A percentile compares a stretch with the other conserved stretches of the same genome.
Conservation (phyloP, 176 grass and related monocot species). For the Guadua angustifolia region DNA sequence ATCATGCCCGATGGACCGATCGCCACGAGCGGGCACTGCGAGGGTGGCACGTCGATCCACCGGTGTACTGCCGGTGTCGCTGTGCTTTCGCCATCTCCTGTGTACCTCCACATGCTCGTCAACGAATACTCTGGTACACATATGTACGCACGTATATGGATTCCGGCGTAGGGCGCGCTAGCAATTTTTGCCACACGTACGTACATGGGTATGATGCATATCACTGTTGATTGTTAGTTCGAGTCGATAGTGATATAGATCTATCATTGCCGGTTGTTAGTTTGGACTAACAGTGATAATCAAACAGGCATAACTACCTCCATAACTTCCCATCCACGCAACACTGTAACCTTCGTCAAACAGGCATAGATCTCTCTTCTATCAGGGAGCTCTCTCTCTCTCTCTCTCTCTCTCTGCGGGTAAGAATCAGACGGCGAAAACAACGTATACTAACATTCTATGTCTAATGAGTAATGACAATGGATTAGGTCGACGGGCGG, state of each 20-base stretch:
- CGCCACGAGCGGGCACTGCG: background rate
- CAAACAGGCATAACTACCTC: background rate
- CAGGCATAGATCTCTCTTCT: background rate
- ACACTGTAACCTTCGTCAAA: no score
- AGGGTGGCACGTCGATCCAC: conserved; percentile 30
- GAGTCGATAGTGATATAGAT: no score
- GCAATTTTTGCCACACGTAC: no score
- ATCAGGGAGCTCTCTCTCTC: background rate
- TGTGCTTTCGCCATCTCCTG: background rate
- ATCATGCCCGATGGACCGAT: no score
- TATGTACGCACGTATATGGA: background rate
- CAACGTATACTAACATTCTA: background rate
- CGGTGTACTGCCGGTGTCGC: background rate
- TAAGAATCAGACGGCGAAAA: background rate
- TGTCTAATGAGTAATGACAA: no score
- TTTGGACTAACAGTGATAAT: no score
- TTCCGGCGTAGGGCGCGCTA: background rate
- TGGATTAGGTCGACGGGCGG: background rate
- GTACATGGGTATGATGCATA: background rate
- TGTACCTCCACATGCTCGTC: conserved; percentile 32
- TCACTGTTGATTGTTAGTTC: no score
- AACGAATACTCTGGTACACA: no score
- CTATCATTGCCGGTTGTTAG: no score
- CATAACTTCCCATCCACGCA: background rate
- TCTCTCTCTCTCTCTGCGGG: no score